These are phyloP conservation scores for Mycena haematopus DNA, from an alignment of 768 basidiomycete species.

Conservation along the genomic window DNA sequence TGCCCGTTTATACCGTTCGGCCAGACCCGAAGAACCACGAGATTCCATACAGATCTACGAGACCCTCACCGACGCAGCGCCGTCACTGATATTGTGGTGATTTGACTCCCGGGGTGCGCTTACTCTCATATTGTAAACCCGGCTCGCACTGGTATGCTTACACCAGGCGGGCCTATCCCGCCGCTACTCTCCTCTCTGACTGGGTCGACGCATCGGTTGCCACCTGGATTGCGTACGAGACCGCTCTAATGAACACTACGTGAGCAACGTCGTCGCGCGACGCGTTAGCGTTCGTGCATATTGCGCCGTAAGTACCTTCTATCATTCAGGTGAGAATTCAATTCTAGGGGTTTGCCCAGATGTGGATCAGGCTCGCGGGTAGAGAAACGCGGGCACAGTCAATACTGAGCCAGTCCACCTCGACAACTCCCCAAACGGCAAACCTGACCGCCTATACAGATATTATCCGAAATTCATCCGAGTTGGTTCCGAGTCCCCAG, in stretches of 20 bases:
- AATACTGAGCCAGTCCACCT: no score
- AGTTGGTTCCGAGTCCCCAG: no score
- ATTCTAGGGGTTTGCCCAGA: no score
- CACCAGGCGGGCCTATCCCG: not conserved
- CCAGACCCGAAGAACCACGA: constrained; percentile 66
- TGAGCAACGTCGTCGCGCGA: not conserved
- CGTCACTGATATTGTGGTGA: not conserved
- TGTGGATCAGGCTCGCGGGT: not conserved
- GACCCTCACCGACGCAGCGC: not conserved
- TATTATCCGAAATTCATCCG: no score
- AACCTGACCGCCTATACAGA: no score
- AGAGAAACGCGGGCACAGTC: not conserved
- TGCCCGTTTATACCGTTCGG: not conserved
- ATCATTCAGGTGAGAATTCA: not conserved
- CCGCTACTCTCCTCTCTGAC: not conserved
- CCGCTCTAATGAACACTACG: not conserved
- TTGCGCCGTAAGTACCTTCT: not conserved
- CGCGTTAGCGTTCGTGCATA: constrained; percentile 11
- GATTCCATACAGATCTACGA: constrained; percentile 47
- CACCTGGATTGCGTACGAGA: constrained; percentile 64
- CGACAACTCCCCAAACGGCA: no score
- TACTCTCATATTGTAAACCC: not conserved
- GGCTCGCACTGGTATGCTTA: not conserved
- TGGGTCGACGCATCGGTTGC: constrained; percentile 58
- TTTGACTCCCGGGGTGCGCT: constrained; percentile 11